Conservation (phyloP, 2,329 filamentous ascomycete genomes). For the Colletotrichum destructivum region DNA sequence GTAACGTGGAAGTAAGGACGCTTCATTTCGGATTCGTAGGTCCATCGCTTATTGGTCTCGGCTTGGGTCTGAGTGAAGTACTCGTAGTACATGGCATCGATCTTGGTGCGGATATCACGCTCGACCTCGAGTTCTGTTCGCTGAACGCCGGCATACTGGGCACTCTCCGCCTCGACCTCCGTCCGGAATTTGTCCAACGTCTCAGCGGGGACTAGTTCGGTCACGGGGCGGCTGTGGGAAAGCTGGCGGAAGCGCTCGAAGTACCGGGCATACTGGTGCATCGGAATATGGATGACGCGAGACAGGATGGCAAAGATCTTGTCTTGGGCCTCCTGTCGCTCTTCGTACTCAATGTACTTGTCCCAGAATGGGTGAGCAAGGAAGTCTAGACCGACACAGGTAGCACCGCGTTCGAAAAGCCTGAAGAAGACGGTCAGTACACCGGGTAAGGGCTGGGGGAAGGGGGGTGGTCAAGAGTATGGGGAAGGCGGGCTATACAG, state of each 20-base stretch:
- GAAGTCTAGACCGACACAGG: conserved; percentile 91
- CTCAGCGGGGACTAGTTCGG: conserved; percentile 80
- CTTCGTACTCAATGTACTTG: conserved; percentile 98
- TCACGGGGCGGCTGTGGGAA: conserved; percentile 79
- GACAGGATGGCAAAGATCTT: conserved; percentile 88
- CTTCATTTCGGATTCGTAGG: conserved; percentile 94
- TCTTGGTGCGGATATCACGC: conserved; percentile 82
- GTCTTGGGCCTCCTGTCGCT: conserved; percentile 86
- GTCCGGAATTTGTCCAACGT: conserved; percentile 77
- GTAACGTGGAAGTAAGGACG: conserved; percentile 97
- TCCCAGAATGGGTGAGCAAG: conserved; percentile 98
- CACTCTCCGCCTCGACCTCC: conserved; percentile 79
- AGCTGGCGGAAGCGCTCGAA: conserved; percentile 91
- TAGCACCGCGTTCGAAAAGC: conserved; percentile 91
- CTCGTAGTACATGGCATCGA: conserved; percentile 86
- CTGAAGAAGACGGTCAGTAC: conserved; percentile 66
- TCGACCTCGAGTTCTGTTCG: conserved; percentile 86
- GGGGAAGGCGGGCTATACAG: conserved; percentile 74
- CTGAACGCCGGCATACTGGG: conserved; percentile 64
- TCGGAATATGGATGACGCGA: conserved; percentile 89
- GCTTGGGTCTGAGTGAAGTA: conserved; percentile 85
- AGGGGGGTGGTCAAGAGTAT: conserved; percentile 48
- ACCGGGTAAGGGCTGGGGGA: conserved; percentile 37
- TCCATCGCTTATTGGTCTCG: conserved; percentile 94
- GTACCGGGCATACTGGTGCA: conserved; percentile 96